Percentiles rank a stretch among this genome's conserved stretches.
These are phyloP conservation scores for Trypanosoma mega DNA, from an alignment of 208 protist genomes.

Conservation along the genomic window DNA sequence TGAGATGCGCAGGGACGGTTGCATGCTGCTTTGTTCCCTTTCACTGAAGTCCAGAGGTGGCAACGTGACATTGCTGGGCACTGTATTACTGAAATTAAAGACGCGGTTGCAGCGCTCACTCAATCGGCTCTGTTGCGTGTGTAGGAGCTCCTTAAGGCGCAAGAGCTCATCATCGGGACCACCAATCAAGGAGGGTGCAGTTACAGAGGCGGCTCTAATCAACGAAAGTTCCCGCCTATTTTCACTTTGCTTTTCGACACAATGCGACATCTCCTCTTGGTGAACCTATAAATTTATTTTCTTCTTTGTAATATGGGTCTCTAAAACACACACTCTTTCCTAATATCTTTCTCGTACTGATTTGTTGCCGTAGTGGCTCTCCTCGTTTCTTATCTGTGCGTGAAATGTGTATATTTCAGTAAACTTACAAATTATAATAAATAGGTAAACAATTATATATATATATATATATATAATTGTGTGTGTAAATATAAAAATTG, in stretches of 20 bases:
- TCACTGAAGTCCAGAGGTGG: background rate
- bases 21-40: background rate
- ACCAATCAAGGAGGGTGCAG: background rate
- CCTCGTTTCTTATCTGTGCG: no score
- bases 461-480: no score
- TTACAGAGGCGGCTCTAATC: background rate
- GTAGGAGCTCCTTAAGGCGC: constrained; percentile 47
- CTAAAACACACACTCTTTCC: no score
- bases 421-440: no score
- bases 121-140: constrained; percentile 49
- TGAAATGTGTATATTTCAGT: no score
- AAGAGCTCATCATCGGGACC: constrained; percentile 41
- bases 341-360: no score
- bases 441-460: no score
- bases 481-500: no score
- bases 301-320: no score
- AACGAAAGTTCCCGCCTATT: background rate
- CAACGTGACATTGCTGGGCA: background rate
- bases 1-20: background rate
- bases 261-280: no score
- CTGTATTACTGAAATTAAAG: background rate
- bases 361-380: no score
- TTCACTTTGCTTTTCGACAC: background rate
- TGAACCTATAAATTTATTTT: no score
- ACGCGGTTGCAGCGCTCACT: constrained; percentile 8